Evolutionary conservation across 106 monocot species (phyloP).

Genomic region (Acorus gramineus): DNA sequence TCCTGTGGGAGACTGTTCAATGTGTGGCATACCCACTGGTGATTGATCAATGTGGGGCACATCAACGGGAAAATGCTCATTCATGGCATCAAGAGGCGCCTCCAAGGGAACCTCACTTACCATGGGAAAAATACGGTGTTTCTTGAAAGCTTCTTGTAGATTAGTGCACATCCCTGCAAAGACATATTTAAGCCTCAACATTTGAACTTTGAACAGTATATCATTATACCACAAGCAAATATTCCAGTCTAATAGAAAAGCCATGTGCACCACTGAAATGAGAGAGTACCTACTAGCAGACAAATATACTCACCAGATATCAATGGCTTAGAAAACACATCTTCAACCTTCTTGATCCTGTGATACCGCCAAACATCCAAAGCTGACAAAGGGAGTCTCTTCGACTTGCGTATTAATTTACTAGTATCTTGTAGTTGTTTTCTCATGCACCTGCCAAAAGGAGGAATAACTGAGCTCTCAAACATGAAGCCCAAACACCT

Average conservation of each 20-base stretch:
- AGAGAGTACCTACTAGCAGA: neutral
- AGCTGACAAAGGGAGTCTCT: conserved; percentile 36
- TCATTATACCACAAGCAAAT: too few species aligned
- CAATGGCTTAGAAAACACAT: conserved; percentile 34
- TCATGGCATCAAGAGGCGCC: conserved; percentile 3
- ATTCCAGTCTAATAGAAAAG: neutral
- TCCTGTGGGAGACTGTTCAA: neutral
- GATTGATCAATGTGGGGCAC: neutral
- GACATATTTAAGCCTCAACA: neutral
- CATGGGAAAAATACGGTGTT: conserved; percentile 17
- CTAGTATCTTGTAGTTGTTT: conserved; percentile 32
- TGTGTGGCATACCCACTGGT: neutral
- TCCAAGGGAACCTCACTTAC: conserved; percentile 5
- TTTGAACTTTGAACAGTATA: too few species aligned
- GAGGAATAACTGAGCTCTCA: neutral
- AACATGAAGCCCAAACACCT: too few species aligned
- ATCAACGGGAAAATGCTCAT: conserved; percentile 1
- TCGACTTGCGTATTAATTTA: conserved; percentile 39
- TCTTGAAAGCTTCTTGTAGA: conserved; percentile 27
- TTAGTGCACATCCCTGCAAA: conserved; percentile 35
- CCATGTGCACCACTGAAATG: neutral
- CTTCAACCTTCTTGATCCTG: conserved; percentile 18
- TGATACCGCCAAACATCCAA: conserved; percentile 38
- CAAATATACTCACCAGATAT: conserved; percentile 30
- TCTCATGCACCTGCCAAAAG: conserved; percentile 38